Evolutionary conservation across 1,139 yeast genomes (phyloP), one percentile per base, ranked within the genome.

Genomic region (Spencermartinsiella ligniputridi): DNA sequence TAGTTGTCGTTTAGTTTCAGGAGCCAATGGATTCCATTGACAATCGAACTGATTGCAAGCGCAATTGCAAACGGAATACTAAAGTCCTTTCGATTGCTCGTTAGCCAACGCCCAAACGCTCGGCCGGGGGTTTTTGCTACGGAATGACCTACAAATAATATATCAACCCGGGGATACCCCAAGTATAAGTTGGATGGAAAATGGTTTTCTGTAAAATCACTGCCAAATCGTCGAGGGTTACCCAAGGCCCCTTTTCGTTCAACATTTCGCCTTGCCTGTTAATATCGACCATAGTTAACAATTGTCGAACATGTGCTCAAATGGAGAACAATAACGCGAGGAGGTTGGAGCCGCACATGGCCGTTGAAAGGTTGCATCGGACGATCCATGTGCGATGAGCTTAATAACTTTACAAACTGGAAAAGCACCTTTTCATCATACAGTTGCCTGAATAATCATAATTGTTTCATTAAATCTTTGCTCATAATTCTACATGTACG

Each of bases 161-260:
- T 8, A 47, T 21, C 35, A 42, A 6, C n/a, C 32, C 40, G 16
- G 54, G 42, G 21, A 53, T 38, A 3, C 47, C 38, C 61, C 61
- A 56, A 15, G 51, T 51, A 30, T 49, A 51, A 4, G 41, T 19
- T 2, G 58, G 58, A 37, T 53, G 55, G 16, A 49, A 24, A 4
- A 56, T 35, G 2, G 60, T 56, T 37, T 39, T 41, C n/a, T 30
- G 20, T 16, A 55, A 39, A 12, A 56, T 48, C 16, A 18, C 39
- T 16, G 34, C 25, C 3, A 41, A 8, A 21, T 42, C 51, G 24
- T 48, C 51, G 15, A 48, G 13, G n/a, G 45, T 37, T 6, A 44
- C 9, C 3, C n/a, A 19, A 8, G 27, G 32, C 3, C 17, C 27
- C 19, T 18, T 22, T n/a, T 42, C 45, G 22, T 40, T 39, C 20